Percentiles rank a stretch among this genome's conserved stretches.
Conservation (phyloP, 1,284 basidiomycete species). For the Ustilago xerochloae region DNA sequence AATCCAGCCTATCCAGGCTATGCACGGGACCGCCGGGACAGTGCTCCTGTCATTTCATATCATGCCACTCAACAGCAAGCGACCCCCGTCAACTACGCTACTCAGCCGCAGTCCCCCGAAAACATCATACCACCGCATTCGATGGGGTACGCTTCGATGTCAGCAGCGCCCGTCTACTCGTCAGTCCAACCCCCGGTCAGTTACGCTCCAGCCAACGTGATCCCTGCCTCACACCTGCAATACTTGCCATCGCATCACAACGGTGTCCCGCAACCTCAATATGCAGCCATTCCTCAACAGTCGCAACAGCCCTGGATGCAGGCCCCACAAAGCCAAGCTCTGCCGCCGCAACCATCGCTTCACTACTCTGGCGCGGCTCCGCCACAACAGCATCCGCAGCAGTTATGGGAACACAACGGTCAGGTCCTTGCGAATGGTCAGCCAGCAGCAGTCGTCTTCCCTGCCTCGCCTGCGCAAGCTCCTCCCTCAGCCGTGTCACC, state of each 20-base stretch:
- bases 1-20: slow-evolving; percentile 2
- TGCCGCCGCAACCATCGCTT: slow-evolving; percentile 5
- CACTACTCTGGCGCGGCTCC: slow-evolving; percentile 10
- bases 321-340: slow-evolving; percentile 15
- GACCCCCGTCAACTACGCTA: slow-evolving; percentile 2
- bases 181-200: slow-evolving; percentile 9
- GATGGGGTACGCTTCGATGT: slow-evolving; percentile 3
- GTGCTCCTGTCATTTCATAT: slow-evolving; percentile 22
- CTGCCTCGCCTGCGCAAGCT: slow-evolving; percentile 3
- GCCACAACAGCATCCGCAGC: slow-evolving; percentile 6
- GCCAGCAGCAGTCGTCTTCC: slow-evolving; percentile 10
- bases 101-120: slow-evolving; percentile 8
- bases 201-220: slow-evolving; percentile 6
- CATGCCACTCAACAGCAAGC: slow-evolving; percentile 5
- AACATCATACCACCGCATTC: slow-evolving; percentile 8
- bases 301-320: slow-evolving; percentile 18
- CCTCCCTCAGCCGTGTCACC: slow-evolving; percentile 1
- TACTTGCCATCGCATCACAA: slow-evolving; percentile 12
- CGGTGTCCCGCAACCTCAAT: background rate
- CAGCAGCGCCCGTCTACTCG: background rate
- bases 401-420: slow-evolving; percentile 17
- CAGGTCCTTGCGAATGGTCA: slow-evolving; percentile 4
- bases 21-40: slow-evolving; percentile 27
- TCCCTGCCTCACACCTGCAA: slow-evolving; percentile 27
- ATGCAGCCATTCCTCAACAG: slow-evolving; percentile 8